Percentiles rank a stretch among this genome's conserved stretches.
Evolutionary conservation across 2,329 filamentous ascomycete genomes (phyloP).

Genomic region (Paraphoma chrysanthemicola): DNA sequence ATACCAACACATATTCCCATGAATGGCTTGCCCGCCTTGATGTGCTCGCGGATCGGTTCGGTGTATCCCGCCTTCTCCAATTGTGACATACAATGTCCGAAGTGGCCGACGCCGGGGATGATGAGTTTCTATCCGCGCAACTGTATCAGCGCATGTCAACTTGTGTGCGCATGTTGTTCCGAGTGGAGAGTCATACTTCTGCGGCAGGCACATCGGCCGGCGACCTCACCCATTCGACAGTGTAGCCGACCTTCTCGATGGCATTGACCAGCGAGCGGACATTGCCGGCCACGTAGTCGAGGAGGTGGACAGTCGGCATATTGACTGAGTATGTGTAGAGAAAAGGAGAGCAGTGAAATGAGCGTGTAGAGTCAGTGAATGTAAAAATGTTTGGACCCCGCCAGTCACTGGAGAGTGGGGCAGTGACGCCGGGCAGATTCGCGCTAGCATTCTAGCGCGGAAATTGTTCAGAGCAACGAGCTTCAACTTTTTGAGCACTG

Average conservation of each 20-base stretch:
- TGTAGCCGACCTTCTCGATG: slow-evolving; percentile 93
- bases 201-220: slow-evolving; percentile 85
- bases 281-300: slow-evolving; percentile 95
- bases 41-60: slow-evolving; percentile 81
- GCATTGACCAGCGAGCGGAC: slow-evolving; percentile 95
- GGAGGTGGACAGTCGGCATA: slow-evolving; percentile 81
- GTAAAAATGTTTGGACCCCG: slow-evolving; percentile 10
- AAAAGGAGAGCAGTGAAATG: neutral
- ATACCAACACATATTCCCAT: slow-evolving; percentile 97
- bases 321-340: slow-evolving; percentile 25
- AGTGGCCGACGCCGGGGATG: slow-evolving; percentile 94
- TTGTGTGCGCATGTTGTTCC: slow-evolving; percentile 11
- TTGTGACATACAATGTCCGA: slow-evolving; percentile 91
- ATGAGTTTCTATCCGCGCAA: slow-evolving; percentile 76
- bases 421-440: neutral
- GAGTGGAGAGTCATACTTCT: slow-evolving; percentile 64
- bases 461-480: slow-evolving; percentile 19
- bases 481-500: slow-evolving; percentile 20
- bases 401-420: neutral
- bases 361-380: slow-evolving; percentile 2
- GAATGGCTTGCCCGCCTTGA: slow-evolving; percentile 91
- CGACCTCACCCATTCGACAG: slow-evolving; percentile 87
- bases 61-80: slow-evolving; percentile 83
- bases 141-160: slow-evolving; percentile 47
- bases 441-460: slow-evolving; percentile 20